Percentiles rank a stretch among this genome's conserved stretches.
Evolutionary conservation across 352 stramenopile species (phyloP).

Genomic region (Phytophthora chlamydospora): DNA sequence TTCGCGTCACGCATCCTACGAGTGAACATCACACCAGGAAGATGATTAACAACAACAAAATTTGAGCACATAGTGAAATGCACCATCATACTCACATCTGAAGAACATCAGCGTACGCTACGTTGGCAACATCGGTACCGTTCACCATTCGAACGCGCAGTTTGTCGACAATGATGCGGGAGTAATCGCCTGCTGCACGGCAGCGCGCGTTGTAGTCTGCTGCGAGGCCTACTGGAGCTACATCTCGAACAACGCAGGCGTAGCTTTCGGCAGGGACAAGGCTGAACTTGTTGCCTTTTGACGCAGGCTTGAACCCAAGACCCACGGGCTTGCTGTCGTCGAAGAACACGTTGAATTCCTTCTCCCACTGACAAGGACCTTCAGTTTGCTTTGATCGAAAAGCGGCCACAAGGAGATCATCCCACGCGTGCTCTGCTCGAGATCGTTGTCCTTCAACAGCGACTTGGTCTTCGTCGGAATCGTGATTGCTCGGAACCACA

Average conservation of each 20-base stretch:
- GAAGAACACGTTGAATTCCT: constrained; percentile 69
- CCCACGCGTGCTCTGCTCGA: constrained; percentile 28
- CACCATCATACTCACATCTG: constrained; percentile 33
- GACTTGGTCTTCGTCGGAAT: constrained; percentile 24
- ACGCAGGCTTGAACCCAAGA: constrained; percentile 46
- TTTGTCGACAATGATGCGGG: constrained; percentile 46
- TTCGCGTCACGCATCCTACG: constrained; percentile 55
- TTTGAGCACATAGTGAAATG: background rate
- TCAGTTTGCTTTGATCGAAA: constrained; percentile 20
- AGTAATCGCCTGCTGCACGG: constrained; percentile 48
- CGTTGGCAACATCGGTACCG: constrained; percentile 38
- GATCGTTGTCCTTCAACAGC: constrained; percentile 4
- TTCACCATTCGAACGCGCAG: constrained; percentile 59
- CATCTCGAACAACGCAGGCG: constrained; percentile 47
- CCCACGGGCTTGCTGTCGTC: constrained; percentile 54
- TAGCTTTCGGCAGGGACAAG: constrained; percentile 32
- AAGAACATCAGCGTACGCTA: constrained; percentile 55
- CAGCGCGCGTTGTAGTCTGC: constrained; percentile 65
- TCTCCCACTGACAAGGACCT: constrained; percentile 42
- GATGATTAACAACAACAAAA: background rate
- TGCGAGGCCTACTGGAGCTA: constrained; percentile 45
- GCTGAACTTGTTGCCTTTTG: constrained; percentile 18
- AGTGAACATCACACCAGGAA: background rate
- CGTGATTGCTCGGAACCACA: constrained; percentile 15
- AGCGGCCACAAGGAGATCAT: constrained; percentile 33